Percentiles rank a stretch among this genome's conserved stretches.
Conservation (phyloP, 306 rosid species). For the Dryas octopetala region DNA sequence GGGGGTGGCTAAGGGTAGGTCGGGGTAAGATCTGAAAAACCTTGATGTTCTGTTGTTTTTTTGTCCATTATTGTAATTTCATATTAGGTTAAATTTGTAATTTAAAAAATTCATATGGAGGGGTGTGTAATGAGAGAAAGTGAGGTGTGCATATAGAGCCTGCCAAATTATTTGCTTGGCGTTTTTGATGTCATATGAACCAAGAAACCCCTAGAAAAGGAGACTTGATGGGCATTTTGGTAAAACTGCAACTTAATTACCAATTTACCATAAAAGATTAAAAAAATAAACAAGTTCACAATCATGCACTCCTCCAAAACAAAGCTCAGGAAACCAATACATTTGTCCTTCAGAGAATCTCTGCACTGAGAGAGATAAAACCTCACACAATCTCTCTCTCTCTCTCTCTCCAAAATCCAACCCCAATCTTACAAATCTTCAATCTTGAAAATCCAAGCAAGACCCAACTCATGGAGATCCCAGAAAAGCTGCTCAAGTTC, state of each 20-base stretch:
- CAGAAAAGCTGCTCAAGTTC: slow-evolving; percentile 47
- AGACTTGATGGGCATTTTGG: not conserved
- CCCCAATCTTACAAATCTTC: not conserved
- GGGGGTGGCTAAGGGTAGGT: too few relatives aligned
- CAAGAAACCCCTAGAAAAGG: too few relatives aligned
- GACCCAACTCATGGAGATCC: slow-evolving; percentile 63
- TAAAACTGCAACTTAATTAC: not conserved
- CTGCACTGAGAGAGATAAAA: slow-evolving; percentile 27
- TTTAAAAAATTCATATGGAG: too few relatives aligned
- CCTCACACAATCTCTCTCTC: slow-evolving; percentile 8
- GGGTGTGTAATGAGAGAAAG: too few relatives aligned
- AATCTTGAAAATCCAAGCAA: not conserved
- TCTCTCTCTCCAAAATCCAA: slow-evolving; percentile 9
- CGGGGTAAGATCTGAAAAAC: too few relatives aligned
- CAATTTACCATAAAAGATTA: not conserved
- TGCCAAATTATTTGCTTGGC: too few relatives aligned
- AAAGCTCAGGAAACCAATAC: slow-evolving; percentile 5
- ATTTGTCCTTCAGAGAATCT: slow-evolving; percentile 37
- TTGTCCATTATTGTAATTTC: too few relatives aligned
- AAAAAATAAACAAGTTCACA: not conserved
- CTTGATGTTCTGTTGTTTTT: too few relatives aligned
- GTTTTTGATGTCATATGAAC: too few relatives aligned
- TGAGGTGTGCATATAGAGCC: too few relatives aligned
- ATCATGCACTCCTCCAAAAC: not conserved
- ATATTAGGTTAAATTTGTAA: too few relatives aligned